Base-by-base conservation (phyloP, 345 rosid genomes). In the Populus davidiana region DNA sequence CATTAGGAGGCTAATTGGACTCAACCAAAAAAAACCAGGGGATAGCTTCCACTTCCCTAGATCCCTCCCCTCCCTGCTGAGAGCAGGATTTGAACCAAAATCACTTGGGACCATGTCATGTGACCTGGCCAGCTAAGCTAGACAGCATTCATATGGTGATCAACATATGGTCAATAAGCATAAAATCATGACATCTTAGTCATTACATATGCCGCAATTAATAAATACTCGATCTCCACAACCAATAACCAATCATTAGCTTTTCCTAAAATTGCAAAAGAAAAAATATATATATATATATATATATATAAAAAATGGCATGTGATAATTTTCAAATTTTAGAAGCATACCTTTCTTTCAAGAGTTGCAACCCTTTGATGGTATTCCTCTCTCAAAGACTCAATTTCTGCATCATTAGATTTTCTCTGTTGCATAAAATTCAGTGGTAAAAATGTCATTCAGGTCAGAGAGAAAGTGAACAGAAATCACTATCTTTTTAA, bases 291-390 rank as follows among this genome's bases (percentile, higher is more conserved):
- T 25, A 23, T 52, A 41, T 2, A 41, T 13, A 69, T 23, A 74
- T 41, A 6, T n/a, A 31, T 5, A 17, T 18, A 50, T 18, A 6
- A 18, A 21, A 50, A 47, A 50, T 17, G 56, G 59, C n/a, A 2
- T 50, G 59, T 50, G 8, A 50, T 50, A 50, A 50, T 50, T 50
- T 50, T 50, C n/a, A 50, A 50, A 23, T 56, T 69, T 20, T 5
- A 36, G 21, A 5, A 41, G n/a, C 61, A 56, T 74, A 92, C 99
- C 97, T 92, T 94, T 78, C 98, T 94, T 88, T 96, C 99, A 69
- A 96, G 95, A 73, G 90, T 86, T 63, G 96, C 90, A 87, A 94
- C 92, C 86, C 97, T 89, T 86, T 96, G 98, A 87, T 94, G 99
- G 85, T 91, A 94, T 87, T 94, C 98, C 87, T 94, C 99, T 77